A percentile compares a stretch with the other conserved stretches of the same genome.
Conservation (phyloP, 2,329 filamentous ascomycete species). For the Chaetomiaceae sp. region DNA sequence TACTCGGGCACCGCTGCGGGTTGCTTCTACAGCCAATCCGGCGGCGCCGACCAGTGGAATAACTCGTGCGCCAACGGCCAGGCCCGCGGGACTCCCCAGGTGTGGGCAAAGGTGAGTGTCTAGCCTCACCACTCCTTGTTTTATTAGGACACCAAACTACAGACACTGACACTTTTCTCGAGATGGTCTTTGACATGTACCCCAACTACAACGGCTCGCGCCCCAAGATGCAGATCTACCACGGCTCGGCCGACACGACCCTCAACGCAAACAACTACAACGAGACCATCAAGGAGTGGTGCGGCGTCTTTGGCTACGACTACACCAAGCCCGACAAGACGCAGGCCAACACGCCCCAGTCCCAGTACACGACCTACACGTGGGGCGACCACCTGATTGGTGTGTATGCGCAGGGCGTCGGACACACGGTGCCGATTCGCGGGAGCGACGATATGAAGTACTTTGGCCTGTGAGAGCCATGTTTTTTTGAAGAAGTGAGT, state of each 20-base stretch:
- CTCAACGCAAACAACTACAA: constrained; percentile 46
- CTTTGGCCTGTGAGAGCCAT: constrained; percentile 23
- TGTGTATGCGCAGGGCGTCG: constrained; percentile 28
- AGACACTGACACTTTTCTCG: constrained; percentile 21
- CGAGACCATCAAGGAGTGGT: constrained; percentile 55
- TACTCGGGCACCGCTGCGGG: constrained; percentile 42
- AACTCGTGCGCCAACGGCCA: constrained; percentile 46
- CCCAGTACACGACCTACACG: constrained; percentile 26
- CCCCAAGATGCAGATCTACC: constrained; percentile 54
- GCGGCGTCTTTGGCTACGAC: constrained; percentile 42
- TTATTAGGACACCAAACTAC: background rate
- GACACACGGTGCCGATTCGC: constrained; percentile 29
- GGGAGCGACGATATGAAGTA: constrained; percentile 28
- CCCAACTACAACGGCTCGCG: constrained; percentile 45
- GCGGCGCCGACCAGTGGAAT: constrained; percentile 43
- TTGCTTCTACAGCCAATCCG: constrained; percentile 39
- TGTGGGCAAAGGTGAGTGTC: constrained; percentile 38
- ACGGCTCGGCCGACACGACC: constrained; percentile 48
- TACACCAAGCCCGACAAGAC: constrained; percentile 25
- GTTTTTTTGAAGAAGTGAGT: background rate
- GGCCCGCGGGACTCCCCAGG: constrained; percentile 34
- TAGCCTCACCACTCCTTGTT: background rate
- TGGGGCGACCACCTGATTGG: constrained; percentile 28
- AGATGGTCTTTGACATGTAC: constrained; percentile 41
- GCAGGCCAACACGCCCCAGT: constrained; percentile 25